Evolutionary conservation across 2,329 filamentous ascomycete species (phyloP).

Genomic region (Colletotrichum noveboracense): DNA sequence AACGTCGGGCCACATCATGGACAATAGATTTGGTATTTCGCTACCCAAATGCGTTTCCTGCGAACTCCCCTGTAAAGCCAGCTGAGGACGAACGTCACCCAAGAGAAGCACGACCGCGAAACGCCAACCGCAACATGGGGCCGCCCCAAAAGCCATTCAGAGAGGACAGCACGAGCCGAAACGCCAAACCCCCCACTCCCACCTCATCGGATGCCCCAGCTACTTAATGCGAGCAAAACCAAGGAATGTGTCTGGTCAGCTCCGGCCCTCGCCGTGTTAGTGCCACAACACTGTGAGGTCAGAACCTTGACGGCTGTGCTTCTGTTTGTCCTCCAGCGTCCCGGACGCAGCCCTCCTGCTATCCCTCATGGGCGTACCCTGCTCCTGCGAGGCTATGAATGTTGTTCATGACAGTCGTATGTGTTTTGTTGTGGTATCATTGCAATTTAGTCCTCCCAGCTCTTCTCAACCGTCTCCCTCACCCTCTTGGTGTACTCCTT

Average conservation of each 20-base stretch:
- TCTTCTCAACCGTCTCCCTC: constrained; percentile 97
- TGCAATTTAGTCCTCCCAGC: constrained; percentile 84
- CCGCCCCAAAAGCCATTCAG: constrained; percentile 10
- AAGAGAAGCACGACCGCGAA: constrained; percentile 12
- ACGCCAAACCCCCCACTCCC: constrained; percentile 16
- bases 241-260: not conserved
- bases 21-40: constrained; percentile 20
- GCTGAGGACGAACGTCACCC: constrained; percentile 19
- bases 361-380: not conserved
- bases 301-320: not conserved
- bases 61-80: constrained; percentile 21
- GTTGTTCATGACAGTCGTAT: constrained; percentile 17
- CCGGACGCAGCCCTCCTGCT: not conserved
- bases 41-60: constrained; percentile 17
- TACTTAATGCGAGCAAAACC: constrained; percentile 14
- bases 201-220: constrained; percentile 9
- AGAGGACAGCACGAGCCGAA: constrained; percentile 20
- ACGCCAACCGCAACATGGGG: constrained; percentile 18
- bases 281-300: not conserved
- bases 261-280: not conserved
- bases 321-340: not conserved
- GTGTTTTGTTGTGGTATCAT: constrained; percentile 7
- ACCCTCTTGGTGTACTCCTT: constrained; percentile 97
- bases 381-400: not conserved
- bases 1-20: not conserved